These are phyloP conservation scores for Serendipita sp. DNA, from an alignment of 768 basidiomycete genomes.

Conservation along the genomic window DNA sequence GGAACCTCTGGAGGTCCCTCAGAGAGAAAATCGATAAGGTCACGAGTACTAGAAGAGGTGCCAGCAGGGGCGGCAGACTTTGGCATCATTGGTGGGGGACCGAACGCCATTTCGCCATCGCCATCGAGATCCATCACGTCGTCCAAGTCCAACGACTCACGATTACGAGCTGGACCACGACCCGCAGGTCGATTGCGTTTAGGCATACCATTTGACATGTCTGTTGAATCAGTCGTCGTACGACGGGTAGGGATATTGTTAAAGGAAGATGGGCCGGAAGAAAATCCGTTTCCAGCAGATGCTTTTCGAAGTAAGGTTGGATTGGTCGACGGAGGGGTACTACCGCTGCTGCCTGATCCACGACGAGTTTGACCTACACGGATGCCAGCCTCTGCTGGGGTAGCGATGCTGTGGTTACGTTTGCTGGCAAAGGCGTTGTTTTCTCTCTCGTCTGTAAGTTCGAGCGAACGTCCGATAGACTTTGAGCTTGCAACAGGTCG, in stretches of 20 bases:
- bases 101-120: constrained; percentile 9
- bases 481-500: constrained; percentile 6
- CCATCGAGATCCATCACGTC: constrained; percentile 38
- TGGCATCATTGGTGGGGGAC: constrained; percentile 11
- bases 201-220: constrained; percentile 21
- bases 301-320: constrained; percentile 5
- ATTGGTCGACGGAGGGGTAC: not conserved
- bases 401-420: constrained; percentile 2
- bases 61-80: constrained; percentile 16
- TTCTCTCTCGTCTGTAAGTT: not conserved
- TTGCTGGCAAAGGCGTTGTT: not conserved
- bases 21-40: constrained; percentile 42
- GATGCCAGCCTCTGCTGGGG: not conserved
- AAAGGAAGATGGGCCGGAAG: constrained; percentile 4
- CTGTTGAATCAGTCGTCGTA: not conserved
- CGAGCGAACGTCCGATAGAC: not conserved
- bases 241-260: not conserved
- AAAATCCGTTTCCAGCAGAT: constrained; percentile 1
- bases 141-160: constrained; percentile 60
- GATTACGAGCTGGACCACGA: constrained; percentile 36
- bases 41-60: constrained; percentile 22
- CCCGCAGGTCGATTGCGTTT: constrained; percentile 22
- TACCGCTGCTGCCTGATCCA: constrained; percentile 1
- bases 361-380: not conserved
- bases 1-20: constrained; percentile 34